Base-by-base conservation (phyloP, 1,284 basidiomycete species). In the Naganishia sp. region DNA sequence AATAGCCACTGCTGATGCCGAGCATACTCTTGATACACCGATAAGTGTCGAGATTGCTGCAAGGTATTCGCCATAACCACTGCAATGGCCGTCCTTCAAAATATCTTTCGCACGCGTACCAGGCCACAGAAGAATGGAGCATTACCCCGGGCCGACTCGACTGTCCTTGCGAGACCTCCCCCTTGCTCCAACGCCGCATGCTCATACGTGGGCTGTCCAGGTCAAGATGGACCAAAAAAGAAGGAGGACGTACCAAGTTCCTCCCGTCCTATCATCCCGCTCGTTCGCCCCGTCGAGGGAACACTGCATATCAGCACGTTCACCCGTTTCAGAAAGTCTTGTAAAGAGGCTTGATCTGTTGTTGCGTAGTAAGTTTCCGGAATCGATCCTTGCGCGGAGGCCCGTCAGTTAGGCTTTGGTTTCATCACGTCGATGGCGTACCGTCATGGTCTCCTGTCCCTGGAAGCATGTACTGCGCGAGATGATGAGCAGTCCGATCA, bases 391-490 rank as follows among this genome's bases (percentile, higher is more conserved):
- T 2, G 31, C 11, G 18, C 13, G 9, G 10, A 21, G 28, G 36
- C 36, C 36, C 9, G 44, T 15, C 18, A 28, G 5, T 28, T 28
- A 3, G 28, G 28, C 5, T 28, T 28, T 28, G 5, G 28, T 28
- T 28, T 28, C 28, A 5, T 28, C 28, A 28, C 28, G 28, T 28
- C 13, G 36, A 10, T 56, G 44, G 67, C 72, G 23, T 49, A 77
- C 75, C 77, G 15, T 78, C 73, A 21, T 63, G 53, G 61, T 80
- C 79, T 6, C 79, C 79, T 1, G 77, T 80, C 0, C 75, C 76
- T 5, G 76, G 75, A 43, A 79, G 70, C 49, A 79, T 75, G 63
- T 75, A 80, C 70, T 75, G 59, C 9, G 23, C 4, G 39, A 5
- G 13, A 11, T 1, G 15, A 45, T 54, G 16, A 49, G 43, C 31